A percentile compares a stretch with the other conserved stretches of the same genome.
phyloP scores from a whole-genome alignment of 495 filamentous ascomycete species.

The Hyaloscypha hepaticicola region DNA sequence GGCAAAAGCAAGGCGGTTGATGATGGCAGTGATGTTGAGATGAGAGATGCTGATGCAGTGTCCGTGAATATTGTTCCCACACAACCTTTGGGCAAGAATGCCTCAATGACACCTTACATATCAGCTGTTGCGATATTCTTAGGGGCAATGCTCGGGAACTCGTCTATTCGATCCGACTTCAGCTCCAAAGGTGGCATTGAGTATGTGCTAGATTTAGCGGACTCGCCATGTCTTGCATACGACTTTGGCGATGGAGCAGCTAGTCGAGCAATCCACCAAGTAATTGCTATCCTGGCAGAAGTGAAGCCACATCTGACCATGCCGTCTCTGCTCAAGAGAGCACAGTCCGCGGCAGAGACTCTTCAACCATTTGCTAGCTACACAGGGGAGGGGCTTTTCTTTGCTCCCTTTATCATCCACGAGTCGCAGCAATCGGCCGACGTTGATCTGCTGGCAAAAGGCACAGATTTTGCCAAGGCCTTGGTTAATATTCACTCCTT shows the following conservation, averaged over 20 bases:
- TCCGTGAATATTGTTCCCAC: constrained; percentile 25
- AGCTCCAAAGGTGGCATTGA: constrained; percentile 79
- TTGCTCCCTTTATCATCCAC: constrained; percentile 55
- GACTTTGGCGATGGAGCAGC: constrained; percentile 69
- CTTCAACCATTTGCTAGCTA: constrained; percentile 57
- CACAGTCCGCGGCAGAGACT: constrained; percentile 64
- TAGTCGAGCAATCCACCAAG: constrained; percentile 63
- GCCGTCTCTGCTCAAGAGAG: constrained; percentile 72
- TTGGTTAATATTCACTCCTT: constrained; percentile 73
- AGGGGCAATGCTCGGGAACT: constrained; percentile 72
- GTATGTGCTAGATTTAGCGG: constrained; percentile 77
- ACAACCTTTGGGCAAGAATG: background rate
- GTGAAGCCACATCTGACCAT: constrained; percentile 78
- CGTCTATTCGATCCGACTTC: constrained; percentile 69
- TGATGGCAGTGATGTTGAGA: constrained; percentile 54
- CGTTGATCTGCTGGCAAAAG: constrained; percentile 47
- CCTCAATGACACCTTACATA: constrained; percentile 61
- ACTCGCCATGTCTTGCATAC: constrained; percentile 71
- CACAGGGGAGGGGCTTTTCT: constrained; percentile 46
- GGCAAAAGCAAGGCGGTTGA: constrained; percentile 40
- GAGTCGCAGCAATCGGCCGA: constrained; percentile 36
- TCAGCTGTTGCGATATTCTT: constrained; percentile 74
- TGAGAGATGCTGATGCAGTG: constrained; percentile 47
- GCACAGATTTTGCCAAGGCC: constrained; percentile 73
- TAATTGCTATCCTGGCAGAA: constrained; percentile 80